A percentile compares a stretch with the other conserved stretches of the same genome.
These are phyloP conservation scores for Phytophthora idaei DNA, from an alignment of 352 stramenopile species.

Conservation along the genomic window DNA sequence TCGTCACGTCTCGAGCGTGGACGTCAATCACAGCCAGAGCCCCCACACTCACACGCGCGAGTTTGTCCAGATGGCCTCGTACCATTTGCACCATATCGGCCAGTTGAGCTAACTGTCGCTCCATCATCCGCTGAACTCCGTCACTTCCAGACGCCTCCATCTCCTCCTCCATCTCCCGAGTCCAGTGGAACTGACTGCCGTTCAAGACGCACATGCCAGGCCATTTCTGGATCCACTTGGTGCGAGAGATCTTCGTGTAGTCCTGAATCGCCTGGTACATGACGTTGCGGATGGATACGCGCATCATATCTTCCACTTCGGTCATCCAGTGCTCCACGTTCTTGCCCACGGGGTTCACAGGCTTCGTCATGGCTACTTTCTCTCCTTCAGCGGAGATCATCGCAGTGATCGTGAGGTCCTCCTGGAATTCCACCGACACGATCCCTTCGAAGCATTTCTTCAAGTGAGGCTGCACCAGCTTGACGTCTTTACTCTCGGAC, in stretches of 20 bases:
- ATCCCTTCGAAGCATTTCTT: constrained; percentile 97
- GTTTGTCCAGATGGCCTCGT: constrained; percentile 86
- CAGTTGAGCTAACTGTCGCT: constrained; percentile 89
- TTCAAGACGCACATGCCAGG: constrained; percentile 95
- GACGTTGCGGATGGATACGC: constrained; percentile 88
- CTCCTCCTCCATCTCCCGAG: constrained; percentile 91
- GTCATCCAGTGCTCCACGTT: constrained; percentile 97
- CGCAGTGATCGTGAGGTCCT: constrained; percentile 90
- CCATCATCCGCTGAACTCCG: constrained; percentile 92
- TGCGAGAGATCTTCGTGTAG: constrained; percentile 90
- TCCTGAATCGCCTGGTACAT: constrained; percentile 93
- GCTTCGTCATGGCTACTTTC: constrained; percentile 82
- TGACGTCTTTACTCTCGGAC: constrained; percentile 95
- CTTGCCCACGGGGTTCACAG: constrained; percentile 92
- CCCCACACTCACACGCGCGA: constrained; percentile 91
- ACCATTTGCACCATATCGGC: constrained; percentile 96
- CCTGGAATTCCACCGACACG: constrained; percentile 91
- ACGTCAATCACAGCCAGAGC: constrained; percentile 96
- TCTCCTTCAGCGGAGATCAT: constrained; percentile 93
- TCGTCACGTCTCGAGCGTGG: constrained; percentile 93
- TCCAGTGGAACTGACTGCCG: constrained; percentile 96
- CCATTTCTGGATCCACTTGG: constrained; percentile 96
- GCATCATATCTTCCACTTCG: constrained; percentile 94
- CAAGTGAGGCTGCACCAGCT: constrained; percentile 93
- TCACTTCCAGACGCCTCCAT: constrained; percentile 81